Evolutionary conservation across 2,329 filamentous ascomycete genomes (phyloP).

Genomic region (Didymella pomorum): DNA sequence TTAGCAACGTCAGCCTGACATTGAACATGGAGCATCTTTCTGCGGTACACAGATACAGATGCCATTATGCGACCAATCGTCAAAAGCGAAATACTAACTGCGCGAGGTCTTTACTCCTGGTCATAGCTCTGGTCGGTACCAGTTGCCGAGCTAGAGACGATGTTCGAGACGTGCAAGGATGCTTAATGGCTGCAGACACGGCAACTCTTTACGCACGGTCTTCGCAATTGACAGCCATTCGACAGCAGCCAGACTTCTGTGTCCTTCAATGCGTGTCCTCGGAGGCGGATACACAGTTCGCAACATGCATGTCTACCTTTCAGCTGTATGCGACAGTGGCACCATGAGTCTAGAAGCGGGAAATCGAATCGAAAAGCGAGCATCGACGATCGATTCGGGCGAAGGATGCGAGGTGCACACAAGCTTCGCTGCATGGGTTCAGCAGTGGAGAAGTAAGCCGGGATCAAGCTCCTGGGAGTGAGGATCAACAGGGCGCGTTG

Average conservation of each 20-base stretch:
- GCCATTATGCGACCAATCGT: not conserved
- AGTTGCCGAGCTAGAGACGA: not conserved
- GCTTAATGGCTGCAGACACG: not conserved
- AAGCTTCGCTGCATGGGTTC: slow-evolving; percentile 9
- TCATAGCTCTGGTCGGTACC: not conserved
- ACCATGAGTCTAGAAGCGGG: not conserved
- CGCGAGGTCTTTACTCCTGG: not conserved
- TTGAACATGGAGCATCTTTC: not conserved
- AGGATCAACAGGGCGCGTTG: not conserved
- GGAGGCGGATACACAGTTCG: not conserved
- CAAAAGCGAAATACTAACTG: not conserved
- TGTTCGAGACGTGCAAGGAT: not conserved
- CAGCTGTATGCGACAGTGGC: not conserved
- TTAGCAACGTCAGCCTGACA: not conserved
- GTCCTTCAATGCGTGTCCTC: not conserved
- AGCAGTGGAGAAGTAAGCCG: slow-evolving; percentile 10
- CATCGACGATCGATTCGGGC: not conserved
- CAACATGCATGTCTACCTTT: not conserved
- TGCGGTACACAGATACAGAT: not conserved
- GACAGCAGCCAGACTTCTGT: not conserved
- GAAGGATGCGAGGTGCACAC: slow-evolving; percentile 5
- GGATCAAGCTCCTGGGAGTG: not conserved
- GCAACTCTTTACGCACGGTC: not conserved
- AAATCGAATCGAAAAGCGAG: not conserved
- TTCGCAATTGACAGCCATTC: not conserved